Base-by-base conservation (phyloP, 192 early-diverging fungal genomes). In the Entophlyctis luteolus region DNA sequence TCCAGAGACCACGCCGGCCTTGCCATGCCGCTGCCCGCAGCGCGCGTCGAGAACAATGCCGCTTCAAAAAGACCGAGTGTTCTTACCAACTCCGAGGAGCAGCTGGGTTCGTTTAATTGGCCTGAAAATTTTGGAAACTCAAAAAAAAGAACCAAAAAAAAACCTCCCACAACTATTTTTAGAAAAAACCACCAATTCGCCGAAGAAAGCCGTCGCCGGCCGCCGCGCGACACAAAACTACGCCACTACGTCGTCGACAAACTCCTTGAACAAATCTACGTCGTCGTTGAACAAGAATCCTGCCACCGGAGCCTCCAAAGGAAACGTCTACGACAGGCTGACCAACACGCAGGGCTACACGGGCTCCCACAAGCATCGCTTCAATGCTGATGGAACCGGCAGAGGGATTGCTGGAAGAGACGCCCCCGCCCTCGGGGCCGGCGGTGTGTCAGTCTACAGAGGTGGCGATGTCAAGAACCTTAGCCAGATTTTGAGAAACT, bases 381-480 rank as follows among this genome's bases (percentile, higher is more conserved):
- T 76, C 70, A 77, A 71, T 38, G 68, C 70, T 12, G 71, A 75
- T 63, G 83, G 83, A 38, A 62, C 48, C 25, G 83, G 83, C 22
- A 39, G 70, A 8, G 83, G 83, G 22, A 3, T 85, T 18, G 77
- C 70, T 14, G 83, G 83, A 18, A 48, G 83, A 16, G 81, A 80
- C 36, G 10, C 10, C 4, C 14, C 50, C 23, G 33, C 81, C 3
- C 54, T 75, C 31, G 53, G 71, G 16, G 62, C 69, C 37, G 66
- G 72, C 16, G 55, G 47, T 8, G 50, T 45, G 18, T 46, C 59
- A 3, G 35, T 49, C 16, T 77, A 77, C 65, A 68, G 76, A 20
- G 81, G 77, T 28, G 76, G 81, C 3, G 71, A 83, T 68, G 81
- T 83, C 22, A 75, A 77, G 8, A 72, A 71, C 27, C 59, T 83